Evolutionary conservation across 768 basidiomycete genomes (phyloP).

Genomic region (Termitomyces sp.): DNA sequence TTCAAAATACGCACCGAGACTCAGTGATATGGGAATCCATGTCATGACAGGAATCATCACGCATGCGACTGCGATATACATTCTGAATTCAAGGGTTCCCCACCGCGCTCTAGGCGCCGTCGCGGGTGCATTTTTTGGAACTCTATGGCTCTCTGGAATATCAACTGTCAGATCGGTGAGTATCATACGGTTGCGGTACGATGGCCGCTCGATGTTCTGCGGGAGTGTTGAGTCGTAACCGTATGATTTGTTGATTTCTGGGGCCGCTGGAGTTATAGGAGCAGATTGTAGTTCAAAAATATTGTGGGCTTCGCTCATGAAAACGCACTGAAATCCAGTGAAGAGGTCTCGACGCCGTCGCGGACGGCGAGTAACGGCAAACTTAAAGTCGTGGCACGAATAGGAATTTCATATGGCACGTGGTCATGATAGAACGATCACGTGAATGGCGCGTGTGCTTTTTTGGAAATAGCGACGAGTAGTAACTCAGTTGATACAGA

Average conservation of each 20-base stretch:
- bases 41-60: slow-evolving; percentile 71
- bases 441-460: background rate
- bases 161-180: slow-evolving; percentile 50
- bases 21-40: slow-evolving; percentile 71
- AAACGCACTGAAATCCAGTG: background rate
- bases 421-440: background rate
- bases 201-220: slow-evolving; percentile 3
- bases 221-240: slow-evolving; percentile 5
- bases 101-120: slow-evolving; percentile 43
- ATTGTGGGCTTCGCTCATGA: slow-evolving; percentile 1
- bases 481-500: no score
- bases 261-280: background rate
- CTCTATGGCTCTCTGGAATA: slow-evolving; percentile 39
- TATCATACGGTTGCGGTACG: slow-evolving; percentile 20
- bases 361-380: background rate
- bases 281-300: background rate
- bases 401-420: background rate
- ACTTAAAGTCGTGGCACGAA: background rate
- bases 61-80: slow-evolving; percentile 63
- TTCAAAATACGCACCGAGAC: slow-evolving; percentile 56
- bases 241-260: background rate
- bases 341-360: slow-evolving; percentile 1
- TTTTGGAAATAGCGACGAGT: no score
- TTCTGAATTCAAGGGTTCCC: slow-evolving; percentile 75
- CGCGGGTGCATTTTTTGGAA: slow-evolving; percentile 30